Evolutionary conservation across 2,329 filamentous ascomycete species (phyloP).

Genomic region (Talaromyces sp.): DNA sequence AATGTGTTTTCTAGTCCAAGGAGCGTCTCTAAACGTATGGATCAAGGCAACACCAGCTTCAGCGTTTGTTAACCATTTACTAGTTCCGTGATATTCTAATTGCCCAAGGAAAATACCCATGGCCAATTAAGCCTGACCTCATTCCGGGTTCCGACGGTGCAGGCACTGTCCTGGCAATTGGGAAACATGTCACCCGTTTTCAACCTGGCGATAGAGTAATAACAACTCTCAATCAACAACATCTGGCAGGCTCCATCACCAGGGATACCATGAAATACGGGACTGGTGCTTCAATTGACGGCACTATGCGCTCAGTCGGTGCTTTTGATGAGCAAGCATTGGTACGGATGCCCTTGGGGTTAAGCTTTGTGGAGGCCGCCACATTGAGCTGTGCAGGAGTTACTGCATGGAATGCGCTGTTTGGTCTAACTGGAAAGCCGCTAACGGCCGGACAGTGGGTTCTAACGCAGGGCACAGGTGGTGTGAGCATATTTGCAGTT

Average conservation of each 20-base stretch:
- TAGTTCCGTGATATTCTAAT: not conserved
- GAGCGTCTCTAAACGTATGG: not conserved
- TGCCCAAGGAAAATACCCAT: constrained; percentile 3
- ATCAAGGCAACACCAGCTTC: not conserved
- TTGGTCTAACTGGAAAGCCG: constrained; percentile 43
- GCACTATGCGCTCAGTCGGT: constrained; percentile 47
- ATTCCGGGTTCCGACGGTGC: constrained; percentile 61
- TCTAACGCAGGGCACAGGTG: constrained; percentile 53
- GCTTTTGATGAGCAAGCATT: constrained; percentile 49
- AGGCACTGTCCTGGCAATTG: constrained; percentile 55
- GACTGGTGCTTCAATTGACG: constrained; percentile 47
- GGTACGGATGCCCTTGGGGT: constrained; percentile 44
- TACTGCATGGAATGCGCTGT: constrained; percentile 54
- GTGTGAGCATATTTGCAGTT: constrained; percentile 51
- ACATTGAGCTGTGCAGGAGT: constrained; percentile 48
- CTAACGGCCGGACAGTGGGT: constrained; percentile 43
- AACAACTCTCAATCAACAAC: constrained; percentile 3
- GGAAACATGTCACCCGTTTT: constrained; percentile 44
- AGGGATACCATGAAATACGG: not conserved
- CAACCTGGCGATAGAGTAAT: constrained; percentile 14
- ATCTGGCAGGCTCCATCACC: not conserved
- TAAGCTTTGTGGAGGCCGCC: constrained; percentile 45
- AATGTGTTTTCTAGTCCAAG: not conserved
- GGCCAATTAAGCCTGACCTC: not conserved
- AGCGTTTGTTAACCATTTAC: not conserved